Percentiles rank a stretch among this genome's conserved stretches.
Evolutionary conservation across 352 stramenopile genomes (phyloP).

Genomic region (Pythium rishiriense): DNA sequence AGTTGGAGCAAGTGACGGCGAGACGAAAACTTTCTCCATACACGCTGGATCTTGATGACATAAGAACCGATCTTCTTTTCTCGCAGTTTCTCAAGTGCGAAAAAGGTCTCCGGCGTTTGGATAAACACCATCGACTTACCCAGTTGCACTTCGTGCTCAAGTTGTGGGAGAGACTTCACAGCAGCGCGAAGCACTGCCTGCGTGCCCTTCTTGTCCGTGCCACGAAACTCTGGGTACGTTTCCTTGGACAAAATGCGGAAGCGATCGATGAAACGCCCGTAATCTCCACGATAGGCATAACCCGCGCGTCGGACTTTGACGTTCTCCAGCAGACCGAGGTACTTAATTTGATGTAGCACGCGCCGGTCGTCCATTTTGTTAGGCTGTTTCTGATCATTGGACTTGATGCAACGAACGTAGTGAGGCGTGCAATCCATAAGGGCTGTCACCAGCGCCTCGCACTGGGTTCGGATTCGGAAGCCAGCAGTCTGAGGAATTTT

Average conservation of each 20-base stretch:
- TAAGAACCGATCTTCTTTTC: conserved; percentile 81
- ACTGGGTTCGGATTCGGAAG: conserved; percentile 87
- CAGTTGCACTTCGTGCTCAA: conserved; percentile 85
- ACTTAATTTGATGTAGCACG: conserved; percentile 88
- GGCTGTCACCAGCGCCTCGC: conserved; percentile 81
- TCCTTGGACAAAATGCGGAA: conserved; percentile 82
- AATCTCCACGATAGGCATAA: conserved; percentile 86
- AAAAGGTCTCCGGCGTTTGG: conserved; percentile 88
- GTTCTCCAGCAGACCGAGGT: conserved; percentile 85
- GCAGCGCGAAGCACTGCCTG: conserved; percentile 82
- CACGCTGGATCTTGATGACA: conserved; percentile 77
- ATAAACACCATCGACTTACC: conserved; percentile 93
- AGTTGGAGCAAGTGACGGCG: conserved; percentile 83
- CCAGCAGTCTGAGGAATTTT: conserved; percentile 77
- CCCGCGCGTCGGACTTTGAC: conserved; percentile 86
- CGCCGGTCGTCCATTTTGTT: conserved; percentile 86
- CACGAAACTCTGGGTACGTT: conserved; percentile 79
- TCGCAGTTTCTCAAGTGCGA: conserved; percentile 86
- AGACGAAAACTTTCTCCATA: conserved; percentile 80
- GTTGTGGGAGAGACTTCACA: conserved; percentile 60
- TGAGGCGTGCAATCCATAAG: conserved; percentile 91
- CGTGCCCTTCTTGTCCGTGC: conserved; percentile 82
- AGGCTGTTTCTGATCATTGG: conserved; percentile 87
- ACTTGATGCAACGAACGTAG: conserved; percentile 93
- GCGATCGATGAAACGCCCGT: conserved; percentile 83